These are phyloP conservation scores for Ostreobium quekettii DNA, from an alignment of 139 green algal species.

Conservation along the genomic window DNA sequence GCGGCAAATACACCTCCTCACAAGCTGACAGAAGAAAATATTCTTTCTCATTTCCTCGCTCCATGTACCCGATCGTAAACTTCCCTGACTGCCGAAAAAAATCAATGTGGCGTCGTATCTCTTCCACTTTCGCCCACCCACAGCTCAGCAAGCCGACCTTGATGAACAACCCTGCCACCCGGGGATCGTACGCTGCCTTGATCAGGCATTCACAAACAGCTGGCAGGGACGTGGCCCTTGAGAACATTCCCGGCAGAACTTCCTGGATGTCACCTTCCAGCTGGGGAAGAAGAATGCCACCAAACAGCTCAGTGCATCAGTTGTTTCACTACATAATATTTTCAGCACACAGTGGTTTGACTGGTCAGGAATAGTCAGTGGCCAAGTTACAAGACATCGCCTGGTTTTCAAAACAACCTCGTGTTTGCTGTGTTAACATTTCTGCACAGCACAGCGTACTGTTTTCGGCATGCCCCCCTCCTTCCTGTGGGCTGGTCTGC, in stretches of 20 bases:
- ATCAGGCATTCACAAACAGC: conserved; percentile 54
- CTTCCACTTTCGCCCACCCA: conserved; percentile 63
- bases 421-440: no score
- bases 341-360: not conserved
- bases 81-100: conserved; percentile 73
- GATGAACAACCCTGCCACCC: conserved; percentile 68
- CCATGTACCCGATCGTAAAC: conserved; percentile 76
- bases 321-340: not conserved
- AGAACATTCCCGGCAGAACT: conserved; percentile 35
- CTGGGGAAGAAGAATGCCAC: conserved; percentile 6
- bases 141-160: conserved; percentile 57
- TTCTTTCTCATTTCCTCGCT: conserved; percentile 70
- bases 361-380: not conserved
- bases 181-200: conserved; percentile 83
- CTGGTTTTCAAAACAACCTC: no score
- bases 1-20: conserved; percentile 78
- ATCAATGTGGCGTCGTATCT: conserved; percentile 67
- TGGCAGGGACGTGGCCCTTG: conserved; percentile 37
- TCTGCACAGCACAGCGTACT: no score
- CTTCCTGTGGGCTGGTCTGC: no score
- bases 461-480: no score
- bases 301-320: conserved; percentile 9
- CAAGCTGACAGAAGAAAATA: conserved; percentile 81
- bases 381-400: not conserved
- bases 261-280: conserved; percentile 34